Evolutionary conservation across 2,329 filamentous ascomycete genomes (phyloP).

Genomic region (Colletotrichum sp.): DNA sequence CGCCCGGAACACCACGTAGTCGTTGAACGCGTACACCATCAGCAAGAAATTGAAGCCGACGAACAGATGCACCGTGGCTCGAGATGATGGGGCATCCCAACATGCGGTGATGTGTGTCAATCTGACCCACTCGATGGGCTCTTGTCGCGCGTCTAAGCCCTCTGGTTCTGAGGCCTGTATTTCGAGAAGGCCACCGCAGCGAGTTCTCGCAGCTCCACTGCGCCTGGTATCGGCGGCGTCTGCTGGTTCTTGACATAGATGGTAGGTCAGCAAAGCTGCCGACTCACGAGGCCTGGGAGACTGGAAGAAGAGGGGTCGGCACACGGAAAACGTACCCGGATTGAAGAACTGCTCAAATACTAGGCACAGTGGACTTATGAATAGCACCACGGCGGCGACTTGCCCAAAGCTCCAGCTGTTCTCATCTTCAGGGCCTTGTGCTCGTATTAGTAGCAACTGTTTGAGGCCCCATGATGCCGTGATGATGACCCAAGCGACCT

Average conservation of each 20-base stretch:
- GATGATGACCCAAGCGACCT: neutral
- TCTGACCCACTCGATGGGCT: neutral
- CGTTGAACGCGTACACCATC: neutral
- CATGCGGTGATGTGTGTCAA: neutral
- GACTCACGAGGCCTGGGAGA: rapidly evolving
- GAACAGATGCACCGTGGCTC: neutral
- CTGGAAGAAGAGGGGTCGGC: neutral
- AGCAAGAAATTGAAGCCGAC: neutral
- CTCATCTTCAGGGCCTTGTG: neutral
- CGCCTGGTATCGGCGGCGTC: neutral
- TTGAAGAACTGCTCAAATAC: neutral
- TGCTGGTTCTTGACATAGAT: neutral
- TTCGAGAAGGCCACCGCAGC: rapidly evolving
- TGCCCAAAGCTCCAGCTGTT: neutral
- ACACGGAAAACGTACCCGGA: neutral
- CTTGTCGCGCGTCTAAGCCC: neutral
- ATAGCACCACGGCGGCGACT: neutral
- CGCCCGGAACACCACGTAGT: neutral
- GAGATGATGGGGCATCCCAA: neutral
- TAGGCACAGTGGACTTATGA: neutral
- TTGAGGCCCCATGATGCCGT: neutral
- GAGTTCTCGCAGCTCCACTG: neutral
- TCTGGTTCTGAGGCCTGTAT: neutral
- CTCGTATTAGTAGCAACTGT: rapidly evolving
- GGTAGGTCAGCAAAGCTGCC: neutral